These are phyloP conservation scores for Sporothrix mexicana DNA, from an alignment of 2,329 filamentous ascomycete genomes.

Conservation along the genomic window DNA sequence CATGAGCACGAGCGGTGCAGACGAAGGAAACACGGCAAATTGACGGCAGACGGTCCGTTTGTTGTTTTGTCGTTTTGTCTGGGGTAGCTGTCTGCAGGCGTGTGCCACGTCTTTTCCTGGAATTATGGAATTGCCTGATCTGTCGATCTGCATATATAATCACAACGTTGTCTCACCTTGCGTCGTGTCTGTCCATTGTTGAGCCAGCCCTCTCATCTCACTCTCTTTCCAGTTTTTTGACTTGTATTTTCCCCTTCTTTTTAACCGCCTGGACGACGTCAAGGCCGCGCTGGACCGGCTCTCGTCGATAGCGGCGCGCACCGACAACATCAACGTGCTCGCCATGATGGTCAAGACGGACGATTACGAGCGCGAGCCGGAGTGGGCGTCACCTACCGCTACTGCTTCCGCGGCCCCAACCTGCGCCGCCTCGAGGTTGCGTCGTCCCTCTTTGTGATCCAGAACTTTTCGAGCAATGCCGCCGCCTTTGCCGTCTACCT, in stretches of 20 bases:
- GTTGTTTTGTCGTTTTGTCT: not conserved
- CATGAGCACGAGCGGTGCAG: not conserved
- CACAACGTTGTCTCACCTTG: not conserved
- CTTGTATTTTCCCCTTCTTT: not conserved
- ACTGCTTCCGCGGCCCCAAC: slow-evolving; percentile 54
- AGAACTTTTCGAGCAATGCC: slow-evolving; percentile 37
- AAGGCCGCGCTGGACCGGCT: slow-evolving; percentile 48
- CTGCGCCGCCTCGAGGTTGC: slow-evolving; percentile 45
- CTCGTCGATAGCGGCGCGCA: slow-evolving; percentile 47
- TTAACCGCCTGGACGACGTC: slow-evolving; percentile 46
- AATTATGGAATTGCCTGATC: not conserved
- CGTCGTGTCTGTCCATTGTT: not conserved
- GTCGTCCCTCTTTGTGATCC: slow-evolving; percentile 35
- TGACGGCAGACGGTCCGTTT: not conserved
- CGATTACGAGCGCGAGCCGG: slow-evolving; percentile 56
- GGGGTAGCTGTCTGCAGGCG: not conserved
- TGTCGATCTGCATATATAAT: slow-evolving; percentile 5
- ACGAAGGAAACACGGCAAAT: not conserved
- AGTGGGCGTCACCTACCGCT: slow-evolving; percentile 52
- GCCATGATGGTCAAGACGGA: slow-evolving; percentile 62
- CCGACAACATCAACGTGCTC: slow-evolving; percentile 54
- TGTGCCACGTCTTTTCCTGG: not conserved
- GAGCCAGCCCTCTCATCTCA: not conserved
- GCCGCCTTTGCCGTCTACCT: slow-evolving; percentile 37
- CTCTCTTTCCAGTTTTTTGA: not conserved